phyloP scores from a whole-genome alignment of 805 yeast genomes.

The Saturnispora kantuleensis region DNA sequence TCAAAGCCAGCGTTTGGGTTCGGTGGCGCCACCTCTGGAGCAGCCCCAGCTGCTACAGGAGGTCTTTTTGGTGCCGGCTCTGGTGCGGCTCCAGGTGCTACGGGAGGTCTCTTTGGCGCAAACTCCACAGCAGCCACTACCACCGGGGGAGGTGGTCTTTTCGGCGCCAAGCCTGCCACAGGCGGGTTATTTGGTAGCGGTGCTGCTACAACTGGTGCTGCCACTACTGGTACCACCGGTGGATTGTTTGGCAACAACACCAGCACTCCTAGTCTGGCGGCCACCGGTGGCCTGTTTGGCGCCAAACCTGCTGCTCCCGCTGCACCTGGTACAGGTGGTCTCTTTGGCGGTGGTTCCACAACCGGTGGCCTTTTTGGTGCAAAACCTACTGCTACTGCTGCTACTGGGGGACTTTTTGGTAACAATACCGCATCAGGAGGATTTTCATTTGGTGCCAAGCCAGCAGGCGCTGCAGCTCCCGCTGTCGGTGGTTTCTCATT shows the following conservation, averaged over 20 bases:
- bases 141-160: conserved; percentile 13
- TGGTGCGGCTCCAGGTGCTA: conserved; percentile 26
- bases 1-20: conserved; percentile 1
- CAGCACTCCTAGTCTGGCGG: not conserved
- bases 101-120: conserved; percentile 21
- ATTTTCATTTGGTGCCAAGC: conserved; percentile 16
- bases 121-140: conserved; percentile 11
- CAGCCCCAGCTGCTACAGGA: conserved; percentile 12
- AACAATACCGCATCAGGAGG: conserved; percentile 11
- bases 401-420: conserved; percentile 15
- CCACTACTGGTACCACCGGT: conserved; percentile 21
- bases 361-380: conserved; percentile 15
- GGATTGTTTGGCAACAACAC: conserved; percentile 24
- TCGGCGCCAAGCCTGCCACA: conserved; percentile 4
- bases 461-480: conserved; percentile 7
- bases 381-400: conserved; percentile 8
- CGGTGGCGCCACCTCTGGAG: not conserved
- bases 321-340: conserved; percentile 15
- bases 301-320: conserved; percentile 8
- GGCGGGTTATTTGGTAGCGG: conserved; percentile 18
- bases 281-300: conserved; percentile 18
- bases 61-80: conserved; percentile 13
- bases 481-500: conserved; percentile 18
- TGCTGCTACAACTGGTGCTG: conserved; percentile 16
- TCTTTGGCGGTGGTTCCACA: conserved; percentile 19